Evolutionary conservation across 2,329 filamentous ascomycete species (phyloP), one percentile per base, ranked within the genome.

Genomic region (Rhynchosporium agropyri): DNA sequence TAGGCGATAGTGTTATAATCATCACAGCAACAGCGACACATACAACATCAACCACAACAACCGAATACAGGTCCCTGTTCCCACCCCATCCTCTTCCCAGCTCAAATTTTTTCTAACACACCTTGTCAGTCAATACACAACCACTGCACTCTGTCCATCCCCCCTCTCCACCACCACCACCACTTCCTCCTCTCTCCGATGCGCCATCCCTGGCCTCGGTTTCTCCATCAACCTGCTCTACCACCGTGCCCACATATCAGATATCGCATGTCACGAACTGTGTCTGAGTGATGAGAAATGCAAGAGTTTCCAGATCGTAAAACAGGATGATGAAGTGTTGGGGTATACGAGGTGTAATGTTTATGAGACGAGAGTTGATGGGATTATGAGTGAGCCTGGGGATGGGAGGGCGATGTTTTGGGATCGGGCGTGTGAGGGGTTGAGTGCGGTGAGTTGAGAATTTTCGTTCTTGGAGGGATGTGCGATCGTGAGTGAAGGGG

Each of bases 351-450:
- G 49, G 43, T 61, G 59, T 49, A 61, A 61, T 42, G 2, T 56
- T 8, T 61, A 48, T 20, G 48, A 36, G 20, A 53, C 53, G 2
- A n/a, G 13, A 29, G 50, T 61, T 9, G 43, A 43, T 20, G 59
- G 59, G 33, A 28, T 42, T 49, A 50, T 61, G 50, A 38, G 46
- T 50, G 38, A 42, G 43, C 12, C 10, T 3, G 33, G 12, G n/a
- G n/a, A 45, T n/a, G 28, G 48, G 4, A 33, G 8, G 9, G 59
- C 50, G 29, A 29, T n/a, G 51, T 61, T 61, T 56, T 61, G 43
- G 42, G 59, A 61, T 61, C 48, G 59, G 9, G 59, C 31, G n/a
- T 61, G 59, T 56, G 29, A 6, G 29, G 59, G 36, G 26, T 56
- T 61, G 29, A 31, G 40, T 8, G 15, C 8, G 9, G 59, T 61